Percentiles rank a stretch among this genome's conserved stretches.
Evolutionary conservation across 208 protist genomes (phyloP).

Genomic region (Crithidia mellificae): DNA sequence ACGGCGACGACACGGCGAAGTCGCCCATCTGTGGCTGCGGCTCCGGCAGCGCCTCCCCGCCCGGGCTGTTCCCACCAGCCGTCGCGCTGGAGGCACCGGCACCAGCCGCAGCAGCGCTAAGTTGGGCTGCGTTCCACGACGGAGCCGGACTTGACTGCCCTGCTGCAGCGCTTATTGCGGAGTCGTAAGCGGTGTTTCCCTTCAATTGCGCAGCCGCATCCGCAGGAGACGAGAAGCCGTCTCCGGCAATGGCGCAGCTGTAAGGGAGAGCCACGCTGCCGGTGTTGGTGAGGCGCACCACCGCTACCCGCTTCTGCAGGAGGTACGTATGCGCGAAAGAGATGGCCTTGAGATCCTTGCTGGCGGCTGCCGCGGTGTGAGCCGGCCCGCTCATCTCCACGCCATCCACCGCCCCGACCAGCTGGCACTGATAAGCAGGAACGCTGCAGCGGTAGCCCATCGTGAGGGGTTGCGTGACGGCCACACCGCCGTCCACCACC

Average conservation of each 20-base stretch:
- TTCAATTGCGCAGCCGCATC: neutral
- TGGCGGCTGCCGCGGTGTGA: neutral
- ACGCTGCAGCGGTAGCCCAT: slow-evolving; percentile 73
- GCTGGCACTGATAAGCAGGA: slow-evolving; percentile 49
- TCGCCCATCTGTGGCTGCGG: neutral
- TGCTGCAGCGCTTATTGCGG: too few species aligned
- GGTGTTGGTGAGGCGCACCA: slow-evolving; percentile 89
- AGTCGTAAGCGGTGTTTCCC: too few species aligned
- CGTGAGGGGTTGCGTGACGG: slow-evolving; percentile 54
- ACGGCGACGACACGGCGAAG: slow-evolving; percentile 10
- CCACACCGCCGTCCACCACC: slow-evolving; percentile 38
- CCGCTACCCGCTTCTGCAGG: slow-evolving; percentile 86
- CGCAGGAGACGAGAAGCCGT: neutral
- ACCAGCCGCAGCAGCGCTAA: slow-evolving; percentile 1
- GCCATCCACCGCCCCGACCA: slow-evolving; percentile 6
- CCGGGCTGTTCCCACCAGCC: slow-evolving; percentile 6
- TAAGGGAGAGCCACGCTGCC: slow-evolving; percentile 80
- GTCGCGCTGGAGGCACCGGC: too few species aligned
- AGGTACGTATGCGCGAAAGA: slow-evolving; percentile 93
- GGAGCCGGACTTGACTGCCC: neutral
- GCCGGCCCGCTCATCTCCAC: neutral
- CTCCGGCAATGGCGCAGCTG: slow-evolving; percentile 29
- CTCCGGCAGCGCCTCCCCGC: slow-evolving; percentile 4
- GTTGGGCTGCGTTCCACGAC: slow-evolving; percentile 8
- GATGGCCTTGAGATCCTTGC: slow-evolving; percentile 39